Conservation (phyloP, 2,329 filamentous ascomycete genomes). For the Alternaria atra region DNA sequence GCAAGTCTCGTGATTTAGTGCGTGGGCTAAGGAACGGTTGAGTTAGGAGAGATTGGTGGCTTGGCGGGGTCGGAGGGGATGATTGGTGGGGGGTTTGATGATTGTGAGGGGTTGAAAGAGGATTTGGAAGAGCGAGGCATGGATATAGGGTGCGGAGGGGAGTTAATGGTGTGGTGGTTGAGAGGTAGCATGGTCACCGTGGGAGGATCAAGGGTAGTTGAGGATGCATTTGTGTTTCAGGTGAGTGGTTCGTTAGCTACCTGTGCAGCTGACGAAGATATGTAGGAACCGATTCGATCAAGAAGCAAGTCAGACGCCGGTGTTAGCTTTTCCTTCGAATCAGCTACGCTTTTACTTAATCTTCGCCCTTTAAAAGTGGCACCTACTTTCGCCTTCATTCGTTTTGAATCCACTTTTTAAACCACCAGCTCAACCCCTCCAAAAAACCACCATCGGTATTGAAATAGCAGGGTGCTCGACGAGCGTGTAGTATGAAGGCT, state of each 20-base stretch:
- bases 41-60: constrained; percentile 2
- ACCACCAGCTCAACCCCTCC: no score
- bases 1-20: constrained; percentile 27
- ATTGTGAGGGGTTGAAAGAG: neutral
- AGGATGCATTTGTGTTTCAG: neutral
- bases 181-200: neutral
- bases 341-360: no score
- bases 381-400: no score
- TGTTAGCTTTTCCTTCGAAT: no score
- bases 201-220: neutral
- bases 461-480: no score
- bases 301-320: no score
- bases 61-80: constrained; percentile 8
- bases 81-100: constrained; percentile 15
- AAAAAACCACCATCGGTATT: no score
- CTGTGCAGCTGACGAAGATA: neutral
- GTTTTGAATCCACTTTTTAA: no score
- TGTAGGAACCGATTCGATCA: neutral
- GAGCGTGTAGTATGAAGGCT: no score
- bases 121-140: neutral
- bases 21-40: neutral
- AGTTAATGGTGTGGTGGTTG: neutral
- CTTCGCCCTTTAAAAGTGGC: no score
- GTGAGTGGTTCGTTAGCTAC: neutral
- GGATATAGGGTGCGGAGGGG: neutral